These are phyloP conservation scores for Leersia perrieri DNA, from an alignment of 176 grass and related monocot genomes.

Conservation along the genomic window DNA sequence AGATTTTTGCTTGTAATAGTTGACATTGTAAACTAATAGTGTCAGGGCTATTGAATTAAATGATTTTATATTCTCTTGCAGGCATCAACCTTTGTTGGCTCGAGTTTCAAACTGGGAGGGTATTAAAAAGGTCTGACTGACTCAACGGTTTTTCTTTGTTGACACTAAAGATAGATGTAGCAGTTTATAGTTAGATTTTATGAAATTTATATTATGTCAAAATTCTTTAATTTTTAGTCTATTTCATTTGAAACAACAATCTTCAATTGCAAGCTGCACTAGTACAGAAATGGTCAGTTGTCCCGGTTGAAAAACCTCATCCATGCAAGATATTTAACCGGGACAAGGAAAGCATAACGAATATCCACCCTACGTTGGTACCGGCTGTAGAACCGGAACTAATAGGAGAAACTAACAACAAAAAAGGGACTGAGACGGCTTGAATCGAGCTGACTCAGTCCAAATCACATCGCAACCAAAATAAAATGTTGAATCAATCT, in stretches of 20 bases:
- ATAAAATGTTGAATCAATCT: no score
- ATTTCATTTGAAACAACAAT: slow-evolving; percentile 11
- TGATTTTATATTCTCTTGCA: slow-evolving; percentile 33
- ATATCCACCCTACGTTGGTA: no score
- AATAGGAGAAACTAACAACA: no score
- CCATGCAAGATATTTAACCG: no score
- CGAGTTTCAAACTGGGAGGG: slow-evolving; percentile 94
- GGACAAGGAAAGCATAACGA: no score
- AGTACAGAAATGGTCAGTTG: no score
- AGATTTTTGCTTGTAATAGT: neutral
- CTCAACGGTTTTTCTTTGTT: slow-evolving; percentile 19
- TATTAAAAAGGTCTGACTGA: slow-evolving; percentile 71
- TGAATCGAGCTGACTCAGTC: no score
- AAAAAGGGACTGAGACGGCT: no score
- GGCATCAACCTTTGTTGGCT: slow-evolving; percentile 76
- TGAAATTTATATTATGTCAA: slow-evolving; percentile 12
- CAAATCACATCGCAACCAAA: no score
- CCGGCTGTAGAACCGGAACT: no score
- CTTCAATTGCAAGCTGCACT: slow-evolving; percentile 1
- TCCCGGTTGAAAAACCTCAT: no score
- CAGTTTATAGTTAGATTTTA: neutral
- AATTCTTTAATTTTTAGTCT: neutral
- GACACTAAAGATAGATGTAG: neutral
- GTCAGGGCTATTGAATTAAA: neutral
- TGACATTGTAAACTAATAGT: neutral